These are phyloP conservation scores for Endocalyx cinctus DNA, from an alignment of 2,329 filamentous ascomycete genomes.

Conservation along the genomic window DNA sequence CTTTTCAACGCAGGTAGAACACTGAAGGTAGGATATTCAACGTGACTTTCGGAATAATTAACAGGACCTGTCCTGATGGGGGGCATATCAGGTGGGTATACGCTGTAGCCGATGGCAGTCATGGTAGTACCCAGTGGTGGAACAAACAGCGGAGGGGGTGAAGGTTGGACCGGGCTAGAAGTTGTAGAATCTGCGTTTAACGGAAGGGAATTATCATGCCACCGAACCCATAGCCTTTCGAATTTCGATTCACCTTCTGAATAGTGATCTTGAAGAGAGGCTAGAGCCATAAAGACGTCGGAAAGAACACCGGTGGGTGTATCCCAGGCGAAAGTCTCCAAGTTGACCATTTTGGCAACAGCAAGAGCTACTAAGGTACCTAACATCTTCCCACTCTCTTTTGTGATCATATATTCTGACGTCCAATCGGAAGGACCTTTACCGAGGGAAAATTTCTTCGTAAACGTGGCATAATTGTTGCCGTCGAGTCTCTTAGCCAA, in stretches of 20 bases:
- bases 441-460: slow-evolving; percentile 77
- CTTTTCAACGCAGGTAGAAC: slow-evolving; percentile 70
- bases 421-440: slow-evolving; percentile 78
- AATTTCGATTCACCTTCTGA: slow-evolving; percentile 59
- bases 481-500: slow-evolving; percentile 22
- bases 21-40: slow-evolving; percentile 78
- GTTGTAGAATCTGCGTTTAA: too few species aligned
- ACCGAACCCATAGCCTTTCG: slow-evolving; percentile 73
- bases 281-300: slow-evolving; percentile 76
- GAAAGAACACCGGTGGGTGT: slow-evolving; percentile 82
- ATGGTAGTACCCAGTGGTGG: slow-evolving; percentile 8
- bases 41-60: slow-evolving; percentile 49
- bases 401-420: slow-evolving; percentile 74
- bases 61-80: slow-evolving; percentile 33
- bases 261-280: slow-evolving; percentile 60
- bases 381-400: slow-evolving; percentile 85
- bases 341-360: slow-evolving; percentile 74
- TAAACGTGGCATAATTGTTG: slow-evolving; percentile 75
- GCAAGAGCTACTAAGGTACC: slow-evolving; percentile 75
- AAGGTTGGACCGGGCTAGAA: slow-evolving; percentile 21
- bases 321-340: slow-evolving; percentile 82
- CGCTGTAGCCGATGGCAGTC: slow-evolving; percentile 15
- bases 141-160: slow-evolving; percentile 16
- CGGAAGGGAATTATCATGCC: slow-evolving; percentile 66
- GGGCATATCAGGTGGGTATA: slow-evolving; percentile 23